Evolutionary conservation across 2,329 filamentous ascomycete species (phyloP).

Genomic region (Botryotinia convoluta): DNA sequence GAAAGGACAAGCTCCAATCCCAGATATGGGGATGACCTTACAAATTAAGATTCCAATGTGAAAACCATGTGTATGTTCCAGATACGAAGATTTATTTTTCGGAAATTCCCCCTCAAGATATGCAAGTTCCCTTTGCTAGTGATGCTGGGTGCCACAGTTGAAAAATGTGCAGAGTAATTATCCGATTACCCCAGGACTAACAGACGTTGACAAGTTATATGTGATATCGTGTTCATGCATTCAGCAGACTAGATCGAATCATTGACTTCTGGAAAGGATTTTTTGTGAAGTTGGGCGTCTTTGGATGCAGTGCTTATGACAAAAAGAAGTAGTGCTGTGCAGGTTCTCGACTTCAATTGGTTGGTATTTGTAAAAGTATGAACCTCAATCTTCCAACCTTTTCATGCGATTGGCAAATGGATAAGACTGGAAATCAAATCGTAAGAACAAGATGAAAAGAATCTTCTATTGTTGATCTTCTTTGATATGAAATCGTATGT

Average conservation of each 20-base stretch:
- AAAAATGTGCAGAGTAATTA: conserved; percentile 26
- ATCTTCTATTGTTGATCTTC: neutral
- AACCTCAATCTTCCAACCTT: conserved; percentile 1
- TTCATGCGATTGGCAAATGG: neutral
- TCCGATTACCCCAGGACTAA: conserved; percentile 30
- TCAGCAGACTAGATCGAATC: conserved; percentile 2
- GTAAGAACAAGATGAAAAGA: neutral
- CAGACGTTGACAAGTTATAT: conserved; percentile 27
- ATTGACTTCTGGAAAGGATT: neutral
- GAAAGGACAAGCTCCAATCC: neutral
- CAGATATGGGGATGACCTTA: conserved; percentile 20
- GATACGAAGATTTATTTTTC: neutral
- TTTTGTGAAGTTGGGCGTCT: neutral
- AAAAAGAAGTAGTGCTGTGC: neutral
- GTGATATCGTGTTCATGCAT: conserved; percentile 19
- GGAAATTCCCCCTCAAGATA: conserved; percentile 22
- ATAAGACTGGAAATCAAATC: neutral
- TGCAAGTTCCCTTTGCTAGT: conserved; percentile 26
- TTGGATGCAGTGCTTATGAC: neutral
- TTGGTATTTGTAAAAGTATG: neutral
- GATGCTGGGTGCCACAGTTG: conserved; percentile 22
- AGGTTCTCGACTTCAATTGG: neutral
- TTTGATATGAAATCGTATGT: conserved; percentile 5
- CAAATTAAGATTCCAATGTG: conserved; percentile 16
- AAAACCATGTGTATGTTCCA: conserved; percentile 14